phyloP scores from a whole-genome alignment of 352 stramenopile species.

The Globisporangium lucens region DNA sequence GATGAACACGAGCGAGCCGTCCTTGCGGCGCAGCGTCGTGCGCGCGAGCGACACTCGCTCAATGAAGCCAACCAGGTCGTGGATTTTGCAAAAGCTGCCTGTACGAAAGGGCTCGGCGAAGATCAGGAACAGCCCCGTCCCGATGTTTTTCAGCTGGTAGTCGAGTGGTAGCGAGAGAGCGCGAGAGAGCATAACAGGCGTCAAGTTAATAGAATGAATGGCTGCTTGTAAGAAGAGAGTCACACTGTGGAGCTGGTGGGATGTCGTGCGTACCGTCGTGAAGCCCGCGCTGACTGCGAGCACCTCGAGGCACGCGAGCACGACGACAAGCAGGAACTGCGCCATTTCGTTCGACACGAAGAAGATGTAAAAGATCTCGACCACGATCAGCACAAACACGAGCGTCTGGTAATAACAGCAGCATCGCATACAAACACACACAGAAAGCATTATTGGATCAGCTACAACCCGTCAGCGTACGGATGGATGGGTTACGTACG shows the following conservation, averaged over 20 bases:
- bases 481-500: constrained; percentile 13
- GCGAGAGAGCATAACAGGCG: not conserved
- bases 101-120: constrained; percentile 81
- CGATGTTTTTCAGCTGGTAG: constrained; percentile 74
- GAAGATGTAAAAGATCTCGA: constrained; percentile 86
- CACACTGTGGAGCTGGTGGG: not conserved
- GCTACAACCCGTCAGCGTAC: not conserved
- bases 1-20: constrained; percentile 72
- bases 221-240: not conserved
- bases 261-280: constrained; percentile 40
- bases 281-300: constrained; percentile 60
- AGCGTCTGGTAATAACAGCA: constrained; percentile 35
- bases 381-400: constrained; percentile 65
- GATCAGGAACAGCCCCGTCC: constrained; percentile 78
- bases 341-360: constrained; percentile 63
- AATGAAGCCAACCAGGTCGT: constrained; percentile 53
- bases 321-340: constrained; percentile 59
- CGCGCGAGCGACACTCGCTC: constrained; percentile 73
- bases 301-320: constrained; percentile 66
- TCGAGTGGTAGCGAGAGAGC: not conserved
- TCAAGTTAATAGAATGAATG: not conserved
- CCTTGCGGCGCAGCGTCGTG: constrained; percentile 60
- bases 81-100: constrained; percentile 57
- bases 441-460: not conserved
- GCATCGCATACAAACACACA: not conserved